Base-by-base conservation (phyloP, 306 rosid genomes). In the Cucumis melo region DNA sequence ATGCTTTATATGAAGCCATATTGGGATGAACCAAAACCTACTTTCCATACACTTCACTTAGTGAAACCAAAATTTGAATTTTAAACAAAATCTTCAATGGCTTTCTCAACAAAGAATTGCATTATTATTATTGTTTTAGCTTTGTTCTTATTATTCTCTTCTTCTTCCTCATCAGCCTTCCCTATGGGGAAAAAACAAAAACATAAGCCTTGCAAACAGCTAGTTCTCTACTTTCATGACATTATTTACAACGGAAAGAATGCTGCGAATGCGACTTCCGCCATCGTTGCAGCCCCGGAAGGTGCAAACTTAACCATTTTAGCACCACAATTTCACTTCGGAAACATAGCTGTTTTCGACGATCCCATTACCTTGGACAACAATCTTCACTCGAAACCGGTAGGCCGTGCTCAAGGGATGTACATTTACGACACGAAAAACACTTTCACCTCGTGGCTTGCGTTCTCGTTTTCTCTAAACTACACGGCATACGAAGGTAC, bases 361-460 rank as follows among this genome's bases (percentile, higher is more conserved):
- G 96, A 93, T 54, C 98, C 93, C 29, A 86, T 93, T 46, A 91
- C 97, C 3, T 46, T 88, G 0, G 98, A 93, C 48, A 86, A 91
- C 70, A 85, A 88, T 20, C 85, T 93, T 48, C 91, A 82, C 79
- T 93, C 96, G 1, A 75, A 80, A n/a, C 91, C 90, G 0, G 83
- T 93, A 6, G 97, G 98, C 5, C 83, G 95, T 63, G 93, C 98
- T 42, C 96, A 93, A 50, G 96, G 98, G 0, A 54, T 93, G 16
- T 93, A 93, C 78, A 9, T 91, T 10, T 91, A 87, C 24, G 91
- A 89, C 44, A 91, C 83, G 3, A 91, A 89, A 14, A 85, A 89
- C 10, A 86, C 91, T 0, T 87, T 8, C 86, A 89, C 95, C 9
- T 1, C 91, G 13, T 93, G 93, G 93, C 82, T 93, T 0, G 90